Evolutionary conservation across 2,329 filamentous ascomycete genomes (phyloP).

Genomic region (Cordyceps pruinosa): DNA sequence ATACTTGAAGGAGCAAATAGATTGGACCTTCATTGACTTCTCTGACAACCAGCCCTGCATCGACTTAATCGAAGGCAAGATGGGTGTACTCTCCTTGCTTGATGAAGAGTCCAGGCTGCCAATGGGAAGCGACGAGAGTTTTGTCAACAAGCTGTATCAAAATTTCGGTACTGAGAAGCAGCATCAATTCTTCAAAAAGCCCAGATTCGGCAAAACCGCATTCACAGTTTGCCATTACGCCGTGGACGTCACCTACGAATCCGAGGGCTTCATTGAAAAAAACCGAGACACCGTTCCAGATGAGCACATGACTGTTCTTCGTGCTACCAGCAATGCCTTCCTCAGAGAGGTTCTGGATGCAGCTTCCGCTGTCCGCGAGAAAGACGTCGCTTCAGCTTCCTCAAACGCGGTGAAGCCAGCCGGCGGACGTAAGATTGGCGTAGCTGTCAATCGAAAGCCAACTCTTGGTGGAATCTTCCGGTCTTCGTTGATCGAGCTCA

Average conservation of each 20-base stretch:
- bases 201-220: slow-evolving; percentile 90
- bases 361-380: slow-evolving; percentile 80
- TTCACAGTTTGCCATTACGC: slow-evolving; percentile 99
- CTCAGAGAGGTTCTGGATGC: slow-evolving; percentile 77
- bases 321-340: slow-evolving; percentile 77
- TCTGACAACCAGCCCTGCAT: slow-evolving; percentile 99
- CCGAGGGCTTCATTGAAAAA: slow-evolving; percentile 98
- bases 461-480: slow-evolving; percentile 98
- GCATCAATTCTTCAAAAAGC: slow-evolving; percentile 97
- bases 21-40: slow-evolving; percentile 99
- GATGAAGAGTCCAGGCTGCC: slow-evolving; percentile 95
- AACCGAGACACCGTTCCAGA: slow-evolving; percentile 98
- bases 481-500: slow-evolving; percentile 93
- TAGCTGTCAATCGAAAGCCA: slow-evolving; percentile 90
- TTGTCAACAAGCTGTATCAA: slow-evolving; percentile 91
- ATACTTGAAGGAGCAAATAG: slow-evolving; percentile 90
- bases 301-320: slow-evolving; percentile 92
- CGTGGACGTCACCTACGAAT: slow-evolving; percentile 96
- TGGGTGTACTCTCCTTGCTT: slow-evolving; percentile 84
- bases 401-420: slow-evolving; percentile 72
- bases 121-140: slow-evolving; percentile 96
- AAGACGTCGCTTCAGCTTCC: slow-evolving; percentile 62
- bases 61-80: slow-evolving; percentile 92
- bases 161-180: slow-evolving; percentile 80
- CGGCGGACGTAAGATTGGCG: slow-evolving; percentile 78